Percentiles rank a stretch among this genome's conserved stretches.
Conservation (phyloP, 441 rosid genomes). For the Theobroma grandiflorum region DNA sequence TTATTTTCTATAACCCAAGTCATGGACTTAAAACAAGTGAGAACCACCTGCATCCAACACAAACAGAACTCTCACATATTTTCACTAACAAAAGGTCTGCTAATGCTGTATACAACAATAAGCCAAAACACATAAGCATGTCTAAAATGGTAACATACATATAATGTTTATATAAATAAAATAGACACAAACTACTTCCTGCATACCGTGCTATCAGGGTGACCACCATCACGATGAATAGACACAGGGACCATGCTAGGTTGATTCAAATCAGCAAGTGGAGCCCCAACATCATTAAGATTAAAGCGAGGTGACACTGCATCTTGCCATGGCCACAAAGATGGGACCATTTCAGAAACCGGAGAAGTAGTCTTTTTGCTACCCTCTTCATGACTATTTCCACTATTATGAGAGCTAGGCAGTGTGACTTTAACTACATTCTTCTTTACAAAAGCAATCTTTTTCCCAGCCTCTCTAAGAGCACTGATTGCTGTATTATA, state of each 20-base stretch:
- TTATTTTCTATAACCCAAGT: slow-evolving; percentile 71
- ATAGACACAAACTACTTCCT: slow-evolving; percentile 6
- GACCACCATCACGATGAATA: slow-evolving; percentile 46
- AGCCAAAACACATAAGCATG: background rate
- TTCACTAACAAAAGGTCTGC: background rate
- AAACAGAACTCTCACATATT: slow-evolving; percentile 8
- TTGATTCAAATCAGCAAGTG: slow-evolving; percentile 62
- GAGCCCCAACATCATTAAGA: slow-evolving; percentile 57
- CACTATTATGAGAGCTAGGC: slow-evolving; percentile 46
- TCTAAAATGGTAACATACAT: slow-evolving; percentile 21
- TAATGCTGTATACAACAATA: slow-evolving; percentile 5
- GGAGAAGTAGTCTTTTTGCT: slow-evolving; percentile 44
- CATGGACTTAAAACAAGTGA: slow-evolving; percentile 74
- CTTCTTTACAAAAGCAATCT: slow-evolving; percentile 49
- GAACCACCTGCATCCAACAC: slow-evolving; percentile 57
- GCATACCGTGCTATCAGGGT: slow-evolving; percentile 53
- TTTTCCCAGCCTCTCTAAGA: slow-evolving; percentile 58
- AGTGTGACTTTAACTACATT: slow-evolving; percentile 49
- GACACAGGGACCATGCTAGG: slow-evolving; percentile 62
- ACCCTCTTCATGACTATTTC: slow-evolving; percentile 49
- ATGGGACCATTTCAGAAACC: slow-evolving; percentile 47
- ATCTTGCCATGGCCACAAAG: slow-evolving; percentile 73
- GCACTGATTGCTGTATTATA: slow-evolving; percentile 55
- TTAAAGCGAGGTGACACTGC: slow-evolving; percentile 47
- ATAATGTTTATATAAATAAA: background rate